A percentile compares a stretch with the other conserved stretches of the same genome.
Conservation (phyloP, 257 asterid genomes). For the Solanum neorickii region DNA sequence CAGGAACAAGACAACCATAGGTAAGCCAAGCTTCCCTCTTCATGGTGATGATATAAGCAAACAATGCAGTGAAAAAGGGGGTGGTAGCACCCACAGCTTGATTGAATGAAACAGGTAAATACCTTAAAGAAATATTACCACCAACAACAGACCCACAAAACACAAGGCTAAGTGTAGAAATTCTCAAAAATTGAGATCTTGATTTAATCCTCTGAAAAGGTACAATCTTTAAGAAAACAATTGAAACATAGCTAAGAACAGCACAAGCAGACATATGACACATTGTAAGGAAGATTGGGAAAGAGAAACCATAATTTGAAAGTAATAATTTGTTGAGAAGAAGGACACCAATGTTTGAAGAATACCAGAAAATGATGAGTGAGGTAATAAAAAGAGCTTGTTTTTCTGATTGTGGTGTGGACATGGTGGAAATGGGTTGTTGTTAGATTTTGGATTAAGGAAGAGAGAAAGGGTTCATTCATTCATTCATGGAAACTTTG, state of each 20-base stretch:
- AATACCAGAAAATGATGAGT: conserved; percentile 64
- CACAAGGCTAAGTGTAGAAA: conserved; percentile 68
- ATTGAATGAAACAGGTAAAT: conserved; percentile 80
- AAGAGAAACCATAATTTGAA: conserved; percentile 69
- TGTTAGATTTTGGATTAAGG: conserved; percentile 12
- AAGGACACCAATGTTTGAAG: conserved; percentile 81
- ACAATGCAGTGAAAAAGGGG: conserved; percentile 87
- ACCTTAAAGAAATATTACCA: conserved; percentile 73
- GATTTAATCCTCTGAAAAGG: conserved; percentile 83
- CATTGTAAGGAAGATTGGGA: conserved; percentile 91
- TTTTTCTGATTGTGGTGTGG: conserved; percentile 25
- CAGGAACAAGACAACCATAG: conserved; percentile 77
- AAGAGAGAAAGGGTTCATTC: background rate
- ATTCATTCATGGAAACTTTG: background rate
- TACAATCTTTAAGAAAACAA: conserved; percentile 56
- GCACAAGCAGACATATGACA: conserved; percentile 99
- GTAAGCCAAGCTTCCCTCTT: conserved; percentile 82
- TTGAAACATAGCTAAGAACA: conserved; percentile 72
- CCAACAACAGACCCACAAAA: conserved; percentile 95
- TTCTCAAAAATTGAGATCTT: conserved; percentile 59
- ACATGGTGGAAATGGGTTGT: background rate
- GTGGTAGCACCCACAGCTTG: conserved; percentile 98
- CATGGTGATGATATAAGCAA: conserved; percentile 68
- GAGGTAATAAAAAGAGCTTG: conserved; percentile 41
- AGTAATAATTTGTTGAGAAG: conserved; percentile 85